Evolutionary conservation across 148 eudicot genomes (phyloP), one percentile per base, ranked within the genome.

Genomic region (Camellia japonica): DNA sequence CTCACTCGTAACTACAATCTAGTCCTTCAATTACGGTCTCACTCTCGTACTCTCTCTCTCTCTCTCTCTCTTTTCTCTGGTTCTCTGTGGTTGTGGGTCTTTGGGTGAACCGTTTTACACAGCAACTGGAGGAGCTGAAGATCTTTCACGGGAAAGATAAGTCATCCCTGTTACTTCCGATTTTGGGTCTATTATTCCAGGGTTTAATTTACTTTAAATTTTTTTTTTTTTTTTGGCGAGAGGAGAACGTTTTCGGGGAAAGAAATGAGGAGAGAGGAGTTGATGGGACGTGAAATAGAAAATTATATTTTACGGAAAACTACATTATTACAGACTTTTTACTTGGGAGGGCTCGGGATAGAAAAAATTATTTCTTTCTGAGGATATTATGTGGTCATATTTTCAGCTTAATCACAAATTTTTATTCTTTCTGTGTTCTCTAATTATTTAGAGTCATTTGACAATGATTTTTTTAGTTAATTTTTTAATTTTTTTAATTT

Each of bases 231-330:
- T 18, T 42, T 43, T 0, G 8, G 78, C 7, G 78, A 75, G 43
- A 47, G 58, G 61, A 55, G 69, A 41, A 47, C 43, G 59, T 52
- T 75, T 75, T 23, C 60, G 46, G 19, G 60, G 11, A 41, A 43
- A 77, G 16, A 49, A 47, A 30, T 18, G 47, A 55, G n/a, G 68
- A 62, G 41, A 43, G 68, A 63, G 11, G 51, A 30, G 44, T 15
- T 61, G 78, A 76, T 76, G 78, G 78, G 78, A 76, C 79, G 79
- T 76, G 23, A 77, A 65, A 64, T 6, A 23, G 69, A 2, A 63
- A 19, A 38, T 12, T 12, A 30, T 30, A 30, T 18, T 9, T 23
- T 30, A 30, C 38, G 38, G 38, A 30, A 30, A 30, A 30, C 38
- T 30, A 30, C 38, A 30, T 30, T 30, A 30, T 30, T 30, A 30